Evolutionary conservation across 805 yeast genomes (phyloP).

Genomic region (Blastobotrys robertii): DNA sequence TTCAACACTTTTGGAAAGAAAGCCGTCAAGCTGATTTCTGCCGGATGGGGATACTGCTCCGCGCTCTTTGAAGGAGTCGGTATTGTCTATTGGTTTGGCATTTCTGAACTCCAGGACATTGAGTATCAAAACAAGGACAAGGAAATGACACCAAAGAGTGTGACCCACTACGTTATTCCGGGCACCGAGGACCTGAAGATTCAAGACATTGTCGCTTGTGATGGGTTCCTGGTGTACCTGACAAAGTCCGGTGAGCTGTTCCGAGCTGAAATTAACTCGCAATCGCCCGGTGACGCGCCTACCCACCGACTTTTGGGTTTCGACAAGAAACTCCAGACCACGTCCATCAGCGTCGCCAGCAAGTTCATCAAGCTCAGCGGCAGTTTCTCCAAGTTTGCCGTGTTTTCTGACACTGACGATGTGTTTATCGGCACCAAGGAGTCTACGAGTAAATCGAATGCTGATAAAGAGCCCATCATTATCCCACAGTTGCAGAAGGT

Average conservation of each 20-base stretch:
- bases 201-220: slow-evolving; percentile 47
- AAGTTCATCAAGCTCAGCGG: slow-evolving; percentile 45
- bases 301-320: slow-evolving; percentile 22
- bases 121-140: slow-evolving; percentile 2
- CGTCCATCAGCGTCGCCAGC: slow-evolving; percentile 14
- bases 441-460: slow-evolving; percentile 1
- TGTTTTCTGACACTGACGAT: slow-evolving; percentile 43
- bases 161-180: slow-evolving; percentile 6
- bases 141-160: neutral
- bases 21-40: slow-evolving; percentile 28
- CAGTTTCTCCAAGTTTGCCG: slow-evolving; percentile 43
- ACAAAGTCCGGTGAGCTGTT: slow-evolving; percentile 35
- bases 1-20: slow-evolving; percentile 7
- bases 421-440: slow-evolving; percentile 34
- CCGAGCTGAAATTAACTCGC: slow-evolving; percentile 26
- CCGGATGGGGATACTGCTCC: slow-evolving; percentile 61
- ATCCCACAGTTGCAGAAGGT: slow-evolving; percentile 37
- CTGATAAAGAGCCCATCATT: slow-evolving; percentile 26
- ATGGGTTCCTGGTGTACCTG: slow-evolving; percentile 42
- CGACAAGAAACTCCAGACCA: slow-evolving; percentile 24
- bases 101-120: slow-evolving; percentile 26
- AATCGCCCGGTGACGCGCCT: slow-evolving; percentile 9
- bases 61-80: slow-evolving; percentile 43
- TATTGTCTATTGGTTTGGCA: slow-evolving; percentile 46
- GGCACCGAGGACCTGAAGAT: slow-evolving; percentile 19